Evolutionary conservation across 2,329 filamentous ascomycete species (phyloP).

Genomic region (Claviceps monticola): DNA sequence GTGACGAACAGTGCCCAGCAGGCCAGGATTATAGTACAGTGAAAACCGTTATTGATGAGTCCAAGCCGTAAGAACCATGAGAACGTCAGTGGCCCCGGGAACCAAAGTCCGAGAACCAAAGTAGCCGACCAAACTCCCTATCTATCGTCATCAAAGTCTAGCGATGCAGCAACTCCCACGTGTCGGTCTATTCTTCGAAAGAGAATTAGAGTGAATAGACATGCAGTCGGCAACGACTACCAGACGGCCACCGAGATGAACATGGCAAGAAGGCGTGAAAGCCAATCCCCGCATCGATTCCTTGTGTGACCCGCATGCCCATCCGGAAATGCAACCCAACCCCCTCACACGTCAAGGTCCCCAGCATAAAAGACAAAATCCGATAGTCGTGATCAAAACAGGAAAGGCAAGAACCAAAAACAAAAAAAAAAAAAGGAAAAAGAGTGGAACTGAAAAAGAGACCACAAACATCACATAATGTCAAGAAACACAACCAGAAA

Average conservation of each 20-base stretch:
- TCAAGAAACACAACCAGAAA: slow-evolving; percentile 1
- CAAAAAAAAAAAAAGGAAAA: slow-evolving; percentile 8
- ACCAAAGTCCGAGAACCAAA: slow-evolving; percentile 11
- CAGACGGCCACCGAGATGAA: slow-evolving; percentile 8
- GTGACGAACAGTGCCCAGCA: slow-evolving; percentile 6
- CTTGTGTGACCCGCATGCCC: not conserved
- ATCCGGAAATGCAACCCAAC: not conserved
- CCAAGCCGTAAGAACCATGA: slow-evolving; percentile 14
- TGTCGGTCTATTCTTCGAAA: slow-evolving; percentile 19
- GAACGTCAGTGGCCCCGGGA: slow-evolving; percentile 15
- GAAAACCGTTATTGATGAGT: slow-evolving; percentile 21
- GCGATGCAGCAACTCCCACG: slow-evolving; percentile 22
- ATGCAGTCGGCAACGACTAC: slow-evolving; percentile 18
- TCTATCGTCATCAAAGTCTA: slow-evolving; percentile 28
- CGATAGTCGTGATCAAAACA: slow-evolving; percentile 1
- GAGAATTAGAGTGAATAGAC: not conserved
- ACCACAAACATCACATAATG: slow-evolving; percentile 4
- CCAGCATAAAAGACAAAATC: not conserved
- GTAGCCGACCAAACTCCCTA: slow-evolving; percentile 16
- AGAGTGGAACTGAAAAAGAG: slow-evolving; percentile 7
- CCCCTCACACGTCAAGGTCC: slow-evolving; percentile 2
- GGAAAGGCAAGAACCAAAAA: slow-evolving; percentile 8
- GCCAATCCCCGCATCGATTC: slow-evolving; percentile 2
- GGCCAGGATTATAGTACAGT: slow-evolving; percentile 7
- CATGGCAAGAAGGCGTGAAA: slow-evolving; percentile 1